A percentile compares a stretch with the other conserved stretches of the same genome.
Evolutionary conservation across 2,329 filamentous ascomycete species (phyloP).

Genomic region (Thyridium curvatum): DNA sequence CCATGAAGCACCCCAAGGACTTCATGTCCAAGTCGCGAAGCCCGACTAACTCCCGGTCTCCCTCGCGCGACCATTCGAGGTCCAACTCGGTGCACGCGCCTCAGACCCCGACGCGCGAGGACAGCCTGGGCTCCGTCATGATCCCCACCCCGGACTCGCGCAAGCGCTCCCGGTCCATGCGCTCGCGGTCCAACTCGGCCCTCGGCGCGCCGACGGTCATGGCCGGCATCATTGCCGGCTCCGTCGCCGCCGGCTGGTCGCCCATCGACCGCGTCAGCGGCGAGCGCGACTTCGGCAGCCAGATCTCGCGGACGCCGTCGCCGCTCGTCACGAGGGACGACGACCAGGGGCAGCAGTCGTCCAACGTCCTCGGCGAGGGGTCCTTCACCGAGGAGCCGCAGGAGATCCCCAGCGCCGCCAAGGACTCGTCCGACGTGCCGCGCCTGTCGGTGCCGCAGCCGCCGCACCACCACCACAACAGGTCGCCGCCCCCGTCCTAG

Average conservation of each 20-base stretch:
- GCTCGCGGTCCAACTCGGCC: constrained; percentile 62
- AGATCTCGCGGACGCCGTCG: constrained; percentile 22
- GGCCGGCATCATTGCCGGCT: constrained; percentile 76
- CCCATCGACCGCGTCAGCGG: constrained; percentile 50
- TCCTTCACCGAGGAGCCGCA: constrained; percentile 27
- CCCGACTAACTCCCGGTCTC: constrained; percentile 57
- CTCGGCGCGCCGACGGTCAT: constrained; percentile 71
- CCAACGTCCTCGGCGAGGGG: constrained; percentile 10
- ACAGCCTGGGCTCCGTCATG: constrained; percentile 35
- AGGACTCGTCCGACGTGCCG: constrained; percentile 15
- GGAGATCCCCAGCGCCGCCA: constrained; percentile 17
- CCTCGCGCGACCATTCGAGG: constrained; percentile 59
- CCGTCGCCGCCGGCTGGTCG: constrained; percentile 71
- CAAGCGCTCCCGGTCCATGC: constrained; percentile 59
- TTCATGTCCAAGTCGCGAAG: constrained; percentile 57
- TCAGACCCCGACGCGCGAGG: constrained; percentile 55
- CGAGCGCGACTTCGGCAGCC: constrained; percentile 27
- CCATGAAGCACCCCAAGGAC: constrained; percentile 68
- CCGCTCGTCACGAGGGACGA: constrained; percentile 20
- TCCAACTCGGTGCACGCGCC: constrained; percentile 29
- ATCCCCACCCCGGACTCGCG: constrained; percentile 53
- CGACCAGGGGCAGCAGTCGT: constrained; percentile 8
- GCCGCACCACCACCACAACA: background rate
- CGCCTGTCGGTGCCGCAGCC: constrained; percentile 7
- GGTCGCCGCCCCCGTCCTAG: no score